Percentiles rank a stretch among this genome's conserved stretches.
These are phyloP conservation scores for Babesia bovis DNA, from an alignment of 169 alveolate genomes.

Conservation along the genomic window DNA sequence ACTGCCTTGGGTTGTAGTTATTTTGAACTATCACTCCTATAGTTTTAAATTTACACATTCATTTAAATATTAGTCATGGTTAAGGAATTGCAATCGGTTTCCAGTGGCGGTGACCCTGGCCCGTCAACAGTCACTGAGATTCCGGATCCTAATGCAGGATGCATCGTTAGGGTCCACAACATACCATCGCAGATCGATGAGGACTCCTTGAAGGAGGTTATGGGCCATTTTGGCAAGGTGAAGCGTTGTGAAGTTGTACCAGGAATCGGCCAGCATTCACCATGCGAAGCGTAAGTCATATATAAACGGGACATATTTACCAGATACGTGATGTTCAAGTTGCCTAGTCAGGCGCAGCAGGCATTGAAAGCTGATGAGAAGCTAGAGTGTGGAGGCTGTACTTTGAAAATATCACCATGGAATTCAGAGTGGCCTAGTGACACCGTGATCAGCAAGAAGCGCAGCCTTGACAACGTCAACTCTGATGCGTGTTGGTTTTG, in stretches of 20 bases:
- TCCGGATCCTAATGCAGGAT: constrained; percentile 2
- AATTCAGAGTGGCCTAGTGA: constrained; percentile 37
- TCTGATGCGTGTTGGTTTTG: constrained; percentile 65
- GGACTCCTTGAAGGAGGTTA: constrained; percentile 45
- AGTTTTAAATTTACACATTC: too few species aligned
- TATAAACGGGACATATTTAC: background rate
- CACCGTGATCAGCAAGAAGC: background rate
- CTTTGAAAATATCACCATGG: constrained; percentile 43
- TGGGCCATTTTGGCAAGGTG: constrained; percentile 60
- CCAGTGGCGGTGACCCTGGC: too few species aligned
- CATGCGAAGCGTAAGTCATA: constrained; percentile 61
- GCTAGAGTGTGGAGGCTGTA: constrained; percentile 68
- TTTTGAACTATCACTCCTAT: too few species aligned
- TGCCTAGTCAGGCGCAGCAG: constrained; percentile 23
- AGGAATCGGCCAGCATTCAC: constrained; percentile 3
- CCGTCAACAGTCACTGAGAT: background rate
- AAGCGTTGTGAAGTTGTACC: constrained; percentile 27
- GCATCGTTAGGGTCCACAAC: constrained; percentile 23
- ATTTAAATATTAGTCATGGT: too few species aligned
- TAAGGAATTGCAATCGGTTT: too few species aligned
- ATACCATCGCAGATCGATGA: constrained; percentile 60
- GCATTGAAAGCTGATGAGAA: constrained; percentile 63
- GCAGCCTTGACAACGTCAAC: background rate
- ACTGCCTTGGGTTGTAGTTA: background rate
- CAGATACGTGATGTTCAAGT: constrained; percentile 43